These are phyloP conservation scores for Malus fusca DNA, from an alignment of 306 rosid genomes.

Conservation along the genomic window DNA sequence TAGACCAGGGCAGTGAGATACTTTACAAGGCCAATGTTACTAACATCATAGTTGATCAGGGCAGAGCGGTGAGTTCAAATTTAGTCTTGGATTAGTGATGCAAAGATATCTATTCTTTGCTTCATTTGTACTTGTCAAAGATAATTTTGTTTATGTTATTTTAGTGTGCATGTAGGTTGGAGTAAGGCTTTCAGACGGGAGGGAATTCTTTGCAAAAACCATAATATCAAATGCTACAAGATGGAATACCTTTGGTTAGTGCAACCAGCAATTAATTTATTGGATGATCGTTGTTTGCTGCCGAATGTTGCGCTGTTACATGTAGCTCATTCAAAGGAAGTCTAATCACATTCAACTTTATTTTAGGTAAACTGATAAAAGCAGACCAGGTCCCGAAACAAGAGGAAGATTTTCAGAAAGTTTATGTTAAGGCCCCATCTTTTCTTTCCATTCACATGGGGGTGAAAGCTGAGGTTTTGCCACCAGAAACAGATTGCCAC, in stretches of 20 bases:
- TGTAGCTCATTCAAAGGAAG: neutral
- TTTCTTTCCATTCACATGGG: constrained; percentile 98
- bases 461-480: constrained; percentile 83
- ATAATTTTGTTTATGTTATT: constrained; percentile 18
- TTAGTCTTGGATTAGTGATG: constrained; percentile 6
- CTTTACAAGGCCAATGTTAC: constrained; percentile 89
- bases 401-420: constrained; percentile 84
- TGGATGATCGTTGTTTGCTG: constrained; percentile 13
- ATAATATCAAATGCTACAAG: constrained; percentile 93
- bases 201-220: constrained; percentile 79
- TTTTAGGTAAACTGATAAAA: constrained; percentile 65
- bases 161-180: constrained; percentile 50
- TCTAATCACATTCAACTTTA: constrained; percentile 8
- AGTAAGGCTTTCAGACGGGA: constrained; percentile 75
- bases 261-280: constrained; percentile 2
- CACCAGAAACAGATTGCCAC: constrained; percentile 89
- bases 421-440: constrained; percentile 88
- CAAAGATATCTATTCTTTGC: neutral
- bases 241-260: constrained; percentile 98
- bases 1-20: constrained; percentile 71
- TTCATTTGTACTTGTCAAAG: neutral
- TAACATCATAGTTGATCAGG: constrained; percentile 49
- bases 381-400: constrained; percentile 66
- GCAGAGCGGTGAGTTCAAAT: constrained; percentile 71
- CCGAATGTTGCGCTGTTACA: constrained; percentile 12